These are phyloP conservation scores for Backusella macrospora DNA, from an alignment of 192 early-diverging fungal genomes.

Conservation along the genomic window DNA sequence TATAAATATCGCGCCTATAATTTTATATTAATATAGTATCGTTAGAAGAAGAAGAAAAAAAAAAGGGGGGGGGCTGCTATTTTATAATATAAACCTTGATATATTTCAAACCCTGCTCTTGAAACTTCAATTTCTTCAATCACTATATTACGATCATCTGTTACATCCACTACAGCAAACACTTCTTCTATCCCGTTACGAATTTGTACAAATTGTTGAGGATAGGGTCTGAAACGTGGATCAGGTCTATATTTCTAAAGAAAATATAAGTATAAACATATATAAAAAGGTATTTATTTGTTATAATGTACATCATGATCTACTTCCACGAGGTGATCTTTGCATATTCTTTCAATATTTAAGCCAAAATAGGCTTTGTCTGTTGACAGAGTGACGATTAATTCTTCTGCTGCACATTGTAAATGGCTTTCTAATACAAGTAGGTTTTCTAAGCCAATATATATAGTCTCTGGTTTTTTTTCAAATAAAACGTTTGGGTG, in stretches of 20 bases:
- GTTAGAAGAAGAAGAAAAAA: too few species aligned
- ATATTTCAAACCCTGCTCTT: constrained; percentile 58
- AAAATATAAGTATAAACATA: background rate
- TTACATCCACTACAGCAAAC: constrained; percentile 56
- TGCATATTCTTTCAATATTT: constrained; percentile 22
- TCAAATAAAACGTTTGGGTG: constrained; percentile 57
- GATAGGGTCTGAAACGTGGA: constrained; percentile 47
- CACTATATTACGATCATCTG: constrained; percentile 38
- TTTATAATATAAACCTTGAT: constrained; percentile 47
- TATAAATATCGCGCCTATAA: constrained; percentile 59
- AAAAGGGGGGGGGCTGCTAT: background rate
- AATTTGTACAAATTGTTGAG: constrained; percentile 48
- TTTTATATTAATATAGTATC: background rate
- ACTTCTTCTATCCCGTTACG: constrained; percentile 51
- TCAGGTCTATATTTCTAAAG: constrained; percentile 48
- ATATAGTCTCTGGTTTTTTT: constrained; percentile 31
- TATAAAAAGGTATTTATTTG: background rate
- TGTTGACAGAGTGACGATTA: constrained; percentile 24
- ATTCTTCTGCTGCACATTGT: constrained; percentile 76
- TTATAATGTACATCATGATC: constrained; percentile 11
- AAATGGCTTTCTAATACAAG: constrained; percentile 59
- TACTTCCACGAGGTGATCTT: constrained; percentile 17
- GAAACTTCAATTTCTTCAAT: constrained; percentile 57
- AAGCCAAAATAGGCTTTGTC: constrained; percentile 41
- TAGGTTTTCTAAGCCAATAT: constrained; percentile 43